phyloP scores from a whole-genome alignment of 1,284 basidiomycete species.

The Chondrostereum purpureum region DNA sequence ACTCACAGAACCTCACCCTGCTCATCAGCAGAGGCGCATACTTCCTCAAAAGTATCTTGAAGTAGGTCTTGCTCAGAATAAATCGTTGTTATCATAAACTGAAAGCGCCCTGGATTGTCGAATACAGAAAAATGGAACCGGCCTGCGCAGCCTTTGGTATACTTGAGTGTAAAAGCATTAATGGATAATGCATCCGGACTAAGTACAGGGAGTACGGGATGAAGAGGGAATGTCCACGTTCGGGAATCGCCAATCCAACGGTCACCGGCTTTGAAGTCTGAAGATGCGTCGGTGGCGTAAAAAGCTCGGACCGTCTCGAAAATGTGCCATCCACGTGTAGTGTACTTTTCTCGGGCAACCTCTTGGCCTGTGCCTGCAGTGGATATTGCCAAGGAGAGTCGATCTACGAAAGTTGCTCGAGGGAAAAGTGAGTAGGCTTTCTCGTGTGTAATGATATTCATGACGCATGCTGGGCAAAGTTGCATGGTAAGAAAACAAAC shows the following conservation, averaged over 20 bases:
- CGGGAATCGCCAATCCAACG: slow-evolving; percentile 1
- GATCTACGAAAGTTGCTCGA: slow-evolving; percentile 21
- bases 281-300: background rate
- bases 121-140: no score
- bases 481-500: background rate
- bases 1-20: no score
- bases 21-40: no score
- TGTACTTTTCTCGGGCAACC: slow-evolving; percentile 19
- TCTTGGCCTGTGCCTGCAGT: slow-evolving; percentile 6
- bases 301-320: no score
- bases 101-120: no score
- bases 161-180: background rate
- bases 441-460: slow-evolving; percentile 21
- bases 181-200: background rate
- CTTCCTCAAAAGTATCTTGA: no score
- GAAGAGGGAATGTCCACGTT: background rate
- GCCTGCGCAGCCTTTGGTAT: no score
- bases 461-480: slow-evolving; percentile 18
- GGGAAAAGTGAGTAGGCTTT: slow-evolving; percentile 24
- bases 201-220: background rate
- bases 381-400: slow-evolving; percentile 14
- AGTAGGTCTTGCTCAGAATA: no score
- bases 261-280: background rate
- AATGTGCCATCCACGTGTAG: slow-evolving; percentile 18
- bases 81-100: no score